Base-by-base conservation (phyloP, 2,329 filamentous ascomycete species). In the Phyllachora maydis region DNA sequence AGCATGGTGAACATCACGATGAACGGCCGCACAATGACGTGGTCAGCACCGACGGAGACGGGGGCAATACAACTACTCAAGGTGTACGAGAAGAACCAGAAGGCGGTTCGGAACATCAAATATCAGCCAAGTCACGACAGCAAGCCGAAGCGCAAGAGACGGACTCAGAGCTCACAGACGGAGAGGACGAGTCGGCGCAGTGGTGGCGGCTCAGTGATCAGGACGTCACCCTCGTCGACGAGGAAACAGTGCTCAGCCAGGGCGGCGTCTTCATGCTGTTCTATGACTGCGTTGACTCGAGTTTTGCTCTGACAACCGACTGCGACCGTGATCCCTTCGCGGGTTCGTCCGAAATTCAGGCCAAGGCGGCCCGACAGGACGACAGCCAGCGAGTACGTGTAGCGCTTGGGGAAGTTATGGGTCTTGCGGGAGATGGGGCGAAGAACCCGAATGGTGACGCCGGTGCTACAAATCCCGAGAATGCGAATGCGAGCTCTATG, bases 141-240 rank as follows among this genome's bases (percentile, higher is more conserved):
- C n/a, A n/a, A n/a, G 18, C 15, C 24, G 27, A 30, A 1, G 14
- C 19, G 6, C 23, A 25, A 10, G 26, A 18, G 8, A n/a, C n/a
- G n/a, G n/a, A n/a, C n/a, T n/a, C n/a, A n/a, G 30, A 25, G 4
- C 30, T 28, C 37, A 12, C 16, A 9, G 6, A 14, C 12, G 4
- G 13, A 18, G 32, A 31, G 26, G 41, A 46, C 17, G 41, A 35
- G 14, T 34, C 52, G 9, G 53, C 62, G 32, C 62, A 66, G 28
- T 95, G 88, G 88, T 98, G 81, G 72, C 62, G 77, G 10, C 57
- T 95, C 14, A 95, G 85, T 42, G 85, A 95, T 37, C 78, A 92
- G 29, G 71, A 75, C 31, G 83, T 95, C 6, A 65, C 58, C 30
- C 58, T 65, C 32, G 74, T 83, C 13, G 64, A 64, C 11, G 78